Percentiles rank a stretch among this genome's conserved stretches.
phyloP scores from a whole-genome alignment of 2,329 filamentous ascomycete genomes.

The Teratosphaeria destructans region DNA sequence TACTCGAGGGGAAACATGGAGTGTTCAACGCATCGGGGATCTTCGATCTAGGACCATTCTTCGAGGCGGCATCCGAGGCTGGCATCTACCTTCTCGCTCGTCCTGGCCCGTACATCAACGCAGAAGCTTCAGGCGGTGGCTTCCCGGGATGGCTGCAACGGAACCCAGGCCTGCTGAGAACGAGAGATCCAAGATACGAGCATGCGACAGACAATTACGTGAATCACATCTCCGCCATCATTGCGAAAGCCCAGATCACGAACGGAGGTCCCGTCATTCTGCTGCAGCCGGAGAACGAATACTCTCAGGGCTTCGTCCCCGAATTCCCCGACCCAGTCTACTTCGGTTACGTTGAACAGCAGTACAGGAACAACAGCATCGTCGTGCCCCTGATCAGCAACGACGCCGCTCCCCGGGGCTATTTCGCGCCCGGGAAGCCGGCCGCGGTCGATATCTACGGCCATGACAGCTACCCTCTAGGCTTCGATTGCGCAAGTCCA shows the following conservation, averaged over 20 bases:
- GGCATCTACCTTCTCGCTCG: constrained; percentile 66
- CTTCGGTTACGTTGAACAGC: constrained; percentile 59
- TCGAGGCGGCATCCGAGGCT: constrained; percentile 60
- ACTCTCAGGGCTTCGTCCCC: constrained; percentile 43
- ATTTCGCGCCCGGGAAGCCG: constrained; percentile 54
- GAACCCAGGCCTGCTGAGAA: constrained; percentile 54
- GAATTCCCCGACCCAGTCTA: constrained; percentile 58
- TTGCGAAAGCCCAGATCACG: constrained; percentile 69
- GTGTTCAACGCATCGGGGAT: constrained; percentile 60
- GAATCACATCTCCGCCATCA: constrained; percentile 50
- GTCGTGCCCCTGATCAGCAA: constrained; percentile 68
- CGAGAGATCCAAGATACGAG: constrained; percentile 51
- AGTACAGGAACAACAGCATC: constrained; percentile 57
- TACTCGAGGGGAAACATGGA: constrained; percentile 63
- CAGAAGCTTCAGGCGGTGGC: constrained; percentile 64
- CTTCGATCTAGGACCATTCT: constrained; percentile 64
- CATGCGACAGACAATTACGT: constrained; percentile 59
- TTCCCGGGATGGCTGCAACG: constrained; percentile 73
- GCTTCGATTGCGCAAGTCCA: constrained; percentile 52
- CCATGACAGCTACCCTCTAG: constrained; percentile 53
- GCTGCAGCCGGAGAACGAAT: constrained; percentile 75
- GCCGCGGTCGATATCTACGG: constrained; percentile 52
- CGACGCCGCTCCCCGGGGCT: constrained; percentile 51
- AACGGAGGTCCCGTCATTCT: constrained; percentile 72
- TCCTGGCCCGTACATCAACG: constrained; percentile 51